phyloP scores from a whole-genome alignment of 805 yeast species.

The Pichia membranifaciens region DNA sequence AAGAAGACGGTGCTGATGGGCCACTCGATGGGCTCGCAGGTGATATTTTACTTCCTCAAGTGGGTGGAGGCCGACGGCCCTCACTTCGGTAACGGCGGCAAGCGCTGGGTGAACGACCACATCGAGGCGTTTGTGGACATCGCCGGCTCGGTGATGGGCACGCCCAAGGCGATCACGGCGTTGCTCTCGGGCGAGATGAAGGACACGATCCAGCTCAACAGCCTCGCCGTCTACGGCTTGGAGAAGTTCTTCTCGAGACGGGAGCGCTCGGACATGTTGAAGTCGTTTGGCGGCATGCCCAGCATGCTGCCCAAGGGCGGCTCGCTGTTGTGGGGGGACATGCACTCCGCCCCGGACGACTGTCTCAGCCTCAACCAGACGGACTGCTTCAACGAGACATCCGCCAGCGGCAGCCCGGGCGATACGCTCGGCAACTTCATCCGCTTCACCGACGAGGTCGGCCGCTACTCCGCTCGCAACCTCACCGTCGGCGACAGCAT shows the following conservation, averaged over 20 bases:
- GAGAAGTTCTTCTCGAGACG: constrained; percentile 88
- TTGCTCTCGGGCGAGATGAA: constrained; percentile 96
- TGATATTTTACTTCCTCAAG: constrained; percentile 80
- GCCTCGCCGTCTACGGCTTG: constrained; percentile 87
- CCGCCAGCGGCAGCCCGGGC: not conserved
- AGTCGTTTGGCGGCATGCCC: constrained; percentile 90
- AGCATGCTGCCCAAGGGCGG: constrained; percentile 98
- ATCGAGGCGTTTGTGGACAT: constrained; percentile 79
- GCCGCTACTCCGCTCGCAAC: constrained; percentile 42
- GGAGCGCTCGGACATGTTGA: constrained; percentile 80
- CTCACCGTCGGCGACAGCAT: constrained; percentile 64
- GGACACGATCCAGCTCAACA: constrained; percentile 91
- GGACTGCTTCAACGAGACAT: constrained; percentile 13
- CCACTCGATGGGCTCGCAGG: constrained; percentile 96
- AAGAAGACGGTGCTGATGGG: constrained; percentile 77
- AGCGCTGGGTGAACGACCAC: constrained; percentile 78
- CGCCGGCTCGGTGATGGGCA: constrained; percentile 85
- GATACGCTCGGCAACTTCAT: constrained; percentile 69
- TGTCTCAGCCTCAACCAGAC: constrained; percentile 8
- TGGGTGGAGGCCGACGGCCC: constrained; percentile 93
- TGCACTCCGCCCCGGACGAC: constrained; percentile 68
- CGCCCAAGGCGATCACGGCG: constrained; percentile 92
- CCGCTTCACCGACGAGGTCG: constrained; percentile 46
- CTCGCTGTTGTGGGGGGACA: constrained; percentile 78
- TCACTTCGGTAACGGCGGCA: constrained; percentile 86